Percentiles rank a stretch among this genome's conserved stretches.
Evolutionary conservation across 1,284 basidiomycete genomes (phyloP).

Genomic region (Trichosporon coremiiforme): DNA sequence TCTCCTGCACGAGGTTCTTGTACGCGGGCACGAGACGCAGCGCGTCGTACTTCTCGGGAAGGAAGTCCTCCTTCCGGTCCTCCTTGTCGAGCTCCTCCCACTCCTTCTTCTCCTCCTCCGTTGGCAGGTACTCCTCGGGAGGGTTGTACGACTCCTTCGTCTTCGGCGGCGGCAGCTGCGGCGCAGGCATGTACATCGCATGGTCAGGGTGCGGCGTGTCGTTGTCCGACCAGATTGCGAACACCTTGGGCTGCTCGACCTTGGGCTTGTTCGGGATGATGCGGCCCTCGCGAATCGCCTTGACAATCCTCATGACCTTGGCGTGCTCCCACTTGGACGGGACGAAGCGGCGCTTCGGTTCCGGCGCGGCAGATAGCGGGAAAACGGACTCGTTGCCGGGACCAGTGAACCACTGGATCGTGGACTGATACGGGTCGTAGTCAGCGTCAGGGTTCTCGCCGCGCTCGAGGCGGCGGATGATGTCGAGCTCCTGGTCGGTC

Average conservation of each 20-base stretch:
- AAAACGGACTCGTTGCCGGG: slow-evolving; percentile 91
- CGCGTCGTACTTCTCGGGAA: slow-evolving; percentile 82
- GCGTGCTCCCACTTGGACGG: slow-evolving; percentile 99
- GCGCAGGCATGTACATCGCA: slow-evolving; percentile 78
- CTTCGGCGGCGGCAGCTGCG: slow-evolving; percentile 84
- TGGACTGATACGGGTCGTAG: slow-evolving; percentile 92
- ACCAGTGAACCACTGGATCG: slow-evolving; percentile 95
- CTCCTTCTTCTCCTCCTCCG: slow-evolving; percentile 75
- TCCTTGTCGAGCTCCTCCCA: slow-evolving; percentile 87
- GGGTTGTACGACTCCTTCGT: slow-evolving; percentile 98
- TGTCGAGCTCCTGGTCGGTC: slow-evolving; percentile 88
- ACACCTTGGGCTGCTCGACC: slow-evolving; percentile 72
- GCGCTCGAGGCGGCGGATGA: slow-evolving; percentile 85
- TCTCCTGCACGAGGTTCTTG: slow-evolving; percentile 87
- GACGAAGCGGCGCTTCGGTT: slow-evolving; percentile 95
- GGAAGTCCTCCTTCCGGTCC: slow-evolving; percentile 86
- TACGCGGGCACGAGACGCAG: slow-evolving; percentile 91
- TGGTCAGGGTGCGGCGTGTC: slow-evolving; percentile 74
- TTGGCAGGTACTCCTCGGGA: slow-evolving; percentile 95
- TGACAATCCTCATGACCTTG: slow-evolving; percentile 99
- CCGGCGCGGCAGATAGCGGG: slow-evolving; percentile 91
- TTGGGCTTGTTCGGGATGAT: slow-evolving; percentile 84
- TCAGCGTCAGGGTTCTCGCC: slow-evolving; percentile 87
- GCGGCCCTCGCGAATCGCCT: slow-evolving; percentile 92
- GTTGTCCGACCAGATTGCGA: slow-evolving; percentile 79